Conservation (phyloP, 169 alveolate species). For the Nephromyces sp. region DNA sequence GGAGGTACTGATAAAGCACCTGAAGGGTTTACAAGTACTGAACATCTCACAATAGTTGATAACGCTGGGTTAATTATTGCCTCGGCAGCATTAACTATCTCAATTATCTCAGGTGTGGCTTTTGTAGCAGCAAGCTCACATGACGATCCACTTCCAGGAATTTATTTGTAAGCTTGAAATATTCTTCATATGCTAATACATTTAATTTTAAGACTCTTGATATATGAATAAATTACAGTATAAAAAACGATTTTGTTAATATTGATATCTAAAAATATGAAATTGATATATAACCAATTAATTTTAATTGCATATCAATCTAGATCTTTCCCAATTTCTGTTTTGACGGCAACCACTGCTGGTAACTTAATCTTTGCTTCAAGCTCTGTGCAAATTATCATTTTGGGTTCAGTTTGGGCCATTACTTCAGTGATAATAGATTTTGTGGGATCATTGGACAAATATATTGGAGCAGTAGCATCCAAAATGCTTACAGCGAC, state of each 20-base stretch:
- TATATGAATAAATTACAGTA: no score
- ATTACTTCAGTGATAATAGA: not conserved
- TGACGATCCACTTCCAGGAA: not conserved
- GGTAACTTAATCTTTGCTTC: not conserved
- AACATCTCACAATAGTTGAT: not conserved
- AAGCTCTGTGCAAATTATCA: not conserved
- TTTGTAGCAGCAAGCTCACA: not conserved
- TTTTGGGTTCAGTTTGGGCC: not conserved
- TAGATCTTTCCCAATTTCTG: no score
- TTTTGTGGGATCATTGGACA: not conserved
- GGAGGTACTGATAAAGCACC: not conserved
- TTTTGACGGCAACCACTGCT: not conserved
- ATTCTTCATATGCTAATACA: no score
- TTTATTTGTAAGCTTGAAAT: not conserved
- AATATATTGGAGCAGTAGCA: not conserved
- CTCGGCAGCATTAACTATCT: not conserved
- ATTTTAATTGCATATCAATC: no score
- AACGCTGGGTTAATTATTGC: not conserved
- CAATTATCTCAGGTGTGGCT: not conserved
- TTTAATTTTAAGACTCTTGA: no score
- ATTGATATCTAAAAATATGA: no score
- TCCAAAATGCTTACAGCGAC: not conserved
- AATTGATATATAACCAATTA: no score
- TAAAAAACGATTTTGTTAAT: no score
- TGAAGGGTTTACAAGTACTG: not conserved